Percentiles rank a stretch among this genome's conserved stretches.
Evolutionary conservation across 208 protist species (phyloP).

Genomic region (Leishmania tropica): DNA sequence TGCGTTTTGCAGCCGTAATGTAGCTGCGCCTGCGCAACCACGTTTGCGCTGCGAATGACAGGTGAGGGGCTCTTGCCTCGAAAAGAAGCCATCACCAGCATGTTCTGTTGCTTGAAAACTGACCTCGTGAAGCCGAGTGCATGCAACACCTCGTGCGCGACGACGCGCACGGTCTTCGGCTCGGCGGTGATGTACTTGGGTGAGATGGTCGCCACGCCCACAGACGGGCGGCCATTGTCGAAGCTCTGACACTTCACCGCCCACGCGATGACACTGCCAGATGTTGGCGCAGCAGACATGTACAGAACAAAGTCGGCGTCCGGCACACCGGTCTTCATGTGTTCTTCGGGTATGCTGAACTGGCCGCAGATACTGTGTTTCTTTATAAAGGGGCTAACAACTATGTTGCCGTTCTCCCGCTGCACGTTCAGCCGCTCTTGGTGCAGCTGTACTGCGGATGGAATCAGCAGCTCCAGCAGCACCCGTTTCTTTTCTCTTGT

Average conservation of each 20-base stretch:
- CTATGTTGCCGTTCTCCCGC: slow-evolving; percentile 9
- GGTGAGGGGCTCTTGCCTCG: slow-evolving; percentile 31
- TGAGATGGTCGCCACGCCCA: slow-evolving; percentile 52
- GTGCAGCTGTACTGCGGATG: slow-evolving; percentile 49
- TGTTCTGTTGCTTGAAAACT: slow-evolving; percentile 7
- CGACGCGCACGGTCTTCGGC: slow-evolving; percentile 14
- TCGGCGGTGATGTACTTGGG: slow-evolving; percentile 30
- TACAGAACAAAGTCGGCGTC: slow-evolving; percentile 66
- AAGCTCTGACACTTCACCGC: slow-evolving; percentile 37
- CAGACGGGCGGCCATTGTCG: slow-evolving; percentile 20
- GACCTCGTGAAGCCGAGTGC: slow-evolving; percentile 65
- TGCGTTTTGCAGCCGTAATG: slow-evolving; percentile 72
- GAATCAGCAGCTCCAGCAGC: slow-evolving; percentile 35
- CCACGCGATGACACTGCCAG: slow-evolving; percentile 31
- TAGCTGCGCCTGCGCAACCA: slow-evolving; percentile 29
- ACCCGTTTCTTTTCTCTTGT: slow-evolving; percentile 32
- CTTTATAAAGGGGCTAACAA: slow-evolving; percentile 4
- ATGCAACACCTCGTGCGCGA: slow-evolving; percentile 84
- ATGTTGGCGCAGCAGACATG: slow-evolving; percentile 38
- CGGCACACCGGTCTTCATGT: slow-evolving; percentile 40
- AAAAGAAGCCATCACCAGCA: slow-evolving; percentile 13
- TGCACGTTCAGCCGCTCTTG: slow-evolving; percentile 52
- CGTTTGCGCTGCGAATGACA: slow-evolving; percentile 32
- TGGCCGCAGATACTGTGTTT: slow-evolving; percentile 18
- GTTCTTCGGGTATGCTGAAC: slow-evolving; percentile 44